These are phyloP conservation scores for Ceratobasidium sp. DNA, from an alignment of 1,284 basidiomycete species.

Conservation along the genomic window DNA sequence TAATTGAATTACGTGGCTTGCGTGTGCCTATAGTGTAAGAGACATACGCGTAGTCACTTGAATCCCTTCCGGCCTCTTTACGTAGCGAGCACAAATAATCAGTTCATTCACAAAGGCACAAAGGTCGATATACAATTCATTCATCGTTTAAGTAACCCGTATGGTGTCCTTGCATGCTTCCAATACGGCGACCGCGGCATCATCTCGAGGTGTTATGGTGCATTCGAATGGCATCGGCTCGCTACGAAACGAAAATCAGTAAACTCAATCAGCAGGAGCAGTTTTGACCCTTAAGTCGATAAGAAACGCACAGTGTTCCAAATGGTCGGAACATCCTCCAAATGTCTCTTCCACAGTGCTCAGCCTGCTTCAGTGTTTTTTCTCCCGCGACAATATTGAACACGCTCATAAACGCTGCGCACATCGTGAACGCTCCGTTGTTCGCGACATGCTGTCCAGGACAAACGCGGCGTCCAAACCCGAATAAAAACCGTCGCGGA, in stretches of 20 bases:
- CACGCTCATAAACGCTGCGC: conserved; percentile 25
- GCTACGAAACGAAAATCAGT: not conserved
- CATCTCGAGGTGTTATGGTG: conserved; percentile 10
- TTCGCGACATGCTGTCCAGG: conserved; percentile 35
- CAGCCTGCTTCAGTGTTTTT: not conserved
- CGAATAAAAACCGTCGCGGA: conserved; percentile 25
- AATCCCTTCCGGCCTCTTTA: too few relatives aligned
- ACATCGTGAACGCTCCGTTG: conserved; percentile 31
- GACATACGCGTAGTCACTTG: too few relatives aligned
- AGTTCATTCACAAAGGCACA: too few relatives aligned
- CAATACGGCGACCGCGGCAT: not conserved
- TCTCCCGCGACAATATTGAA: conserved; percentile 12
- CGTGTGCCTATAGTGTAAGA: too few relatives aligned
- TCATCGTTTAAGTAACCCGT: too few relatives aligned
- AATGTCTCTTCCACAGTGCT: not conserved
- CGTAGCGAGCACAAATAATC: too few relatives aligned
- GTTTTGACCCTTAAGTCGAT: too few relatives aligned
- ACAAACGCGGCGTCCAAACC: conserved; percentile 31
- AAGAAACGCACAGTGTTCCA: conserved; percentile 11
- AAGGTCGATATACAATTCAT: too few relatives aligned
- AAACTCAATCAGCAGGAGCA: too few relatives aligned
- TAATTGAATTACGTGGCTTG: too few relatives aligned
- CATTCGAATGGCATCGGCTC: conserved; percentile 17
- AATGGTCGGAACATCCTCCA: conserved; percentile 25
- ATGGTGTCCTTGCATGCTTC: conserved; percentile 15